phyloP scores from a whole-genome alignment of 78 protist genomes.

The Neovahlkampfia damariscottae region DNA sequence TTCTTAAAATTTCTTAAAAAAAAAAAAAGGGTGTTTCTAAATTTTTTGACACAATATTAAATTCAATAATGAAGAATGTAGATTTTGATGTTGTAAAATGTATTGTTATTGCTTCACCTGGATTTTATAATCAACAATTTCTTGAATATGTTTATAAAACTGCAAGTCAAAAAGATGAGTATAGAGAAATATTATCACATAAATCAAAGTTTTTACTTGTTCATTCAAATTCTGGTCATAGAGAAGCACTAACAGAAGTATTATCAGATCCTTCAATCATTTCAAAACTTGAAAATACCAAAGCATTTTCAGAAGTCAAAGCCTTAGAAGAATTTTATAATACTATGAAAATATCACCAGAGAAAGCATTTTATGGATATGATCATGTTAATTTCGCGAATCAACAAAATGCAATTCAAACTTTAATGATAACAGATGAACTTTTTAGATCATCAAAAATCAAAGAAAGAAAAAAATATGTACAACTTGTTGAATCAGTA shows the following conservation, averaged over 20 bases:
- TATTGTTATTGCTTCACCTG: slow-evolving; percentile 68
- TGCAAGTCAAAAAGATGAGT: slow-evolving; percentile 38
- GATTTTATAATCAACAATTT: slow-evolving; percentile 28
- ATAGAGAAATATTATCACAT: slow-evolving; percentile 23
- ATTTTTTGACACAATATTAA: slow-evolving; percentile 50
- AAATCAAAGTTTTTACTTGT: slow-evolving; percentile 50
- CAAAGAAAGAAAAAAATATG: slow-evolving; percentile 47
- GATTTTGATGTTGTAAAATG: slow-evolving; percentile 68
- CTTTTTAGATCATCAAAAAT: slow-evolving; percentile 34
- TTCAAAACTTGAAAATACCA: slow-evolving; percentile 46
- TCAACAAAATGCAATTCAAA: slow-evolving; percentile 52
- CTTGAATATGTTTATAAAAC: slow-evolving; percentile 10
- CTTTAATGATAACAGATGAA: slow-evolving; percentile 55
- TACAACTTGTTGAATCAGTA: slow-evolving; percentile 62
- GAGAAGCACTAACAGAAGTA: slow-evolving; percentile 65
- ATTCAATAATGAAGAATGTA: slow-evolving; percentile 51
- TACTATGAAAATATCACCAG: slow-evolving; percentile 43
- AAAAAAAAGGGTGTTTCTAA: no score
- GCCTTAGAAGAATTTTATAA: slow-evolving; percentile 39
- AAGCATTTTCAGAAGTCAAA: slow-evolving; percentile 59
- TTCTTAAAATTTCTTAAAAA: no score
- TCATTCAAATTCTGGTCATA: slow-evolving; percentile 70
- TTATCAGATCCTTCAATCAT: slow-evolving; percentile 45
- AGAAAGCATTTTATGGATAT: slow-evolving; percentile 68
- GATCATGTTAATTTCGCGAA: slow-evolving; percentile 59